phyloP scores from a whole-genome alignment of 2,329 filamentous ascomycete species.

The Truncatella angustata region DNA sequence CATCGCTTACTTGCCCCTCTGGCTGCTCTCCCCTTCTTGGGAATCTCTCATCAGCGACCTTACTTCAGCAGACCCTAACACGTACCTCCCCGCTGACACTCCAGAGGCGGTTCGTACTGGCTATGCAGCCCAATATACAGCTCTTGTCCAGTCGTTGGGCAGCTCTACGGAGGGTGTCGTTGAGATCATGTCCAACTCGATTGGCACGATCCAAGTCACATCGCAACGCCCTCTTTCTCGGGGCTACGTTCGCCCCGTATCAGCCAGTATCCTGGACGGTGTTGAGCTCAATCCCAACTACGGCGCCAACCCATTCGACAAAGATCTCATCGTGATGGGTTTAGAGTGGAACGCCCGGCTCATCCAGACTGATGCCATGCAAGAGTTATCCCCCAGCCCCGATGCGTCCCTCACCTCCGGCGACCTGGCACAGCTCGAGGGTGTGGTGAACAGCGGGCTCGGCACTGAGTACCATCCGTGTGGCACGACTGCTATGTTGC shows the following conservation, averaged over 20 bases:
- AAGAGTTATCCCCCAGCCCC: not conserved
- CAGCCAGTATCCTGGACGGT: not conserved
- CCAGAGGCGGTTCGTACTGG: not conserved
- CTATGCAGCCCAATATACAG: not conserved
- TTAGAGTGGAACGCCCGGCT: conserved; percentile 10
- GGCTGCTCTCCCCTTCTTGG: not conserved
- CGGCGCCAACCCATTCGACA: conserved; percentile 35
- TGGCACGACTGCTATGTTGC: conserved; percentile 36
- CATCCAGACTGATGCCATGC: conserved; percentile 1
- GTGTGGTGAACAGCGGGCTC: conserved; percentile 22
- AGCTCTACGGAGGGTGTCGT: not conserved
- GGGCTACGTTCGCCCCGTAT: conserved; percentile 1
- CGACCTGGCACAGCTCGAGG: conserved; percentile 18
- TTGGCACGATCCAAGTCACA: conserved; percentile 5
- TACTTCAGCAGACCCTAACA: not conserved
- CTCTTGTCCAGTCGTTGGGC: not conserved
- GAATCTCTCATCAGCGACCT: not conserved
- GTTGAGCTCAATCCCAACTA: conserved; percentile 34
- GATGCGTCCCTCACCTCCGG: conserved; percentile 11
- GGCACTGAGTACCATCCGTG: conserved; percentile 15
- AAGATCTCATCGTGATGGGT: conserved; percentile 28
- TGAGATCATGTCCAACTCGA: conserved; percentile 8
- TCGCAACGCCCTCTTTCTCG: conserved; percentile 6
- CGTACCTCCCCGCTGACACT: conserved; percentile 1
- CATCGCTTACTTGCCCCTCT: conserved; percentile 1